A percentile compares a stretch with the other conserved stretches of the same genome.
Evolutionary conservation across 495 filamentous ascomycete species (phyloP).

Genomic region (Penicillium herquei): DNA sequence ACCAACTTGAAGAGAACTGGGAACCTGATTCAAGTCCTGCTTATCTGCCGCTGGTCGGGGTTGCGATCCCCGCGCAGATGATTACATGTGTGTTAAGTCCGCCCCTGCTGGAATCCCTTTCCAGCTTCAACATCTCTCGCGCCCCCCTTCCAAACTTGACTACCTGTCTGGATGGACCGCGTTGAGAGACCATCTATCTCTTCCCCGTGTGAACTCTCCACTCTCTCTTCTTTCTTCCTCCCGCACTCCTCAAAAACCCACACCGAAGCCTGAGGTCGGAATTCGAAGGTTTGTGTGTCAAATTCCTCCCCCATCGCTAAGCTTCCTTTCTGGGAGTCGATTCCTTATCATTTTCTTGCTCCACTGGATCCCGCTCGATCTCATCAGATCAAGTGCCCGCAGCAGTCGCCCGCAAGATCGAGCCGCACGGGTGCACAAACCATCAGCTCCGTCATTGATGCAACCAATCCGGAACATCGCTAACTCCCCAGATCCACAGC

Average conservation of each 20-base stretch:
- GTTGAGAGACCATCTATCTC: conserved; percentile 15
- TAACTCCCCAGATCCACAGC: conserved; percentile 28
- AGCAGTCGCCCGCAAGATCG: not conserved
- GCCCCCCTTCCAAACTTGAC: conserved; percentile 9
- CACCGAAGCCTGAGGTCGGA: conserved; percentile 15
- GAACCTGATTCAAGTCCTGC: no score
- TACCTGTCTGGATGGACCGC: conserved; percentile 17
- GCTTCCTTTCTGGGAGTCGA: not conserved
- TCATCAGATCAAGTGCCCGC: no score
- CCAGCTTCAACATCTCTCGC: conserved; percentile 6
- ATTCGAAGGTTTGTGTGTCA: conserved; percentile 26
- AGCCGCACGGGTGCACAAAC: conserved; percentile 18
- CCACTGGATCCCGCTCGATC: no score
- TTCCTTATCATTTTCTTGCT: conserved; percentile 1
- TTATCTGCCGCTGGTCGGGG: conserved; percentile 19
- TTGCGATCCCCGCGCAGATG: conserved; percentile 21
- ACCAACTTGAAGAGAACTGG: no score
- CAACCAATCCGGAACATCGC: conserved; percentile 22
- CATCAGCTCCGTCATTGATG: conserved; percentile 25
- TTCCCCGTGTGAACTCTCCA: conserved; percentile 2
- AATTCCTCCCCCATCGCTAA: not conserved
- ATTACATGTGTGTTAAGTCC: conserved; percentile 11
- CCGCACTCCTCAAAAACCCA: conserved; percentile 9
- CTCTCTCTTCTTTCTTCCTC: conserved; percentile 10
- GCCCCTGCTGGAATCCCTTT: conserved; percentile 7